These are phyloP conservation scores for Scheffersomyces parashehatae DNA, from an alignment of 1,139 yeast genomes.

Conservation along the genomic window DNA sequence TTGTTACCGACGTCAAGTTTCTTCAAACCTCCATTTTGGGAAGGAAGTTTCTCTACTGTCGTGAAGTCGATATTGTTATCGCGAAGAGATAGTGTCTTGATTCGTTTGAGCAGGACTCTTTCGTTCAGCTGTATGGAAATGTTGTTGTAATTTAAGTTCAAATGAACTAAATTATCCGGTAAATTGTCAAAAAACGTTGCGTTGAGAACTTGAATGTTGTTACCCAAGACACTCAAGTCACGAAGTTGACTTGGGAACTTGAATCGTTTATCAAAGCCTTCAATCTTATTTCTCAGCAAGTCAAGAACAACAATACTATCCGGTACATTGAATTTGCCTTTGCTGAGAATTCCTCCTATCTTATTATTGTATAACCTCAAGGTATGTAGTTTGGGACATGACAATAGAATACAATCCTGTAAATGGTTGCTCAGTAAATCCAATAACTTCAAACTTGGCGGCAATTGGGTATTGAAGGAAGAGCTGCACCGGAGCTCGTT, in stretches of 20 bases:
- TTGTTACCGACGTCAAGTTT: neutral
- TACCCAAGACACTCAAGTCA: neutral
- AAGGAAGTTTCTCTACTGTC: neutral
- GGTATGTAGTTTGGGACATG: constrained; percentile 1
- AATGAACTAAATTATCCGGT: neutral
- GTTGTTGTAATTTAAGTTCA: neutral
- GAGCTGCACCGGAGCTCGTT: neutral
- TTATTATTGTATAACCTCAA: neutral
- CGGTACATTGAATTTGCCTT: neutral
- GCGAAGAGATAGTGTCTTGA: neutral
- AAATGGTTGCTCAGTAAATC: constrained; percentile 1
- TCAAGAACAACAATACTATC: neutral
- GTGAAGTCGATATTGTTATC: neutral
- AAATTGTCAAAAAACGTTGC: neutral
- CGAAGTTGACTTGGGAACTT: neutral
- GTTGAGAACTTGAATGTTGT: neutral
- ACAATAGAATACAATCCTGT: neutral
- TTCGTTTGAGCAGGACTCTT: neutral
- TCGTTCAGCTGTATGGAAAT: neutral
- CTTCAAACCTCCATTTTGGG: neutral
- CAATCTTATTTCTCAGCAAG: neutral
- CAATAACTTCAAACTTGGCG: neutral
- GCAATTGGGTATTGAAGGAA: neutral
- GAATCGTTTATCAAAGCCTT: neutral
- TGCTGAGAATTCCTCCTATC: neutral